Percentiles rank a stretch among this genome's conserved stretches.
These are phyloP conservation scores for Fraxinus excelsior DNA, from an alignment of 257 asterid genomes.

Conservation along the genomic window DNA sequence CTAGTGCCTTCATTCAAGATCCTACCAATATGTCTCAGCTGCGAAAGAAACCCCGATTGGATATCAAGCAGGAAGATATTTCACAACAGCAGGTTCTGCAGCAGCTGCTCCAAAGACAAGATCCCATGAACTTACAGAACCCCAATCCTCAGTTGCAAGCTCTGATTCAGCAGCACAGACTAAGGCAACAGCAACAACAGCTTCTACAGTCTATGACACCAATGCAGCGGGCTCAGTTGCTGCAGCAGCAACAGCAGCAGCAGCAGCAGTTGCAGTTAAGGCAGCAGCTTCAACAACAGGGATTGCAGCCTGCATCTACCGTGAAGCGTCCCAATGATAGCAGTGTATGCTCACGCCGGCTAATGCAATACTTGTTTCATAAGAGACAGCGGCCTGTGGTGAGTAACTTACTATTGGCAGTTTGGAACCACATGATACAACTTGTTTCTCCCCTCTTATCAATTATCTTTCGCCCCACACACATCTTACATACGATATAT, in stretches of 20 bases:
- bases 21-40: conserved; percentile 61
- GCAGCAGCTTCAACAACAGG: conserved; percentile 74
- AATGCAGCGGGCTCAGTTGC: conserved; percentile 75
- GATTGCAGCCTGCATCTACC: conserved; percentile 63
- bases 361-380: conserved; percentile 93
- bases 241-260: conserved; percentile 39
- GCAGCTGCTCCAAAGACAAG: conserved; percentile 72
- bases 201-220: conserved; percentile 82
- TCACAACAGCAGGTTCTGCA: conserved; percentile 85
- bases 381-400: conserved; percentile 91
- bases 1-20: conserved; percentile 69
- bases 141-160: conserved; percentile 81
- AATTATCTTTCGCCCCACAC: neutral
- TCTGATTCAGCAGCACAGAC: conserved; percentile 78
- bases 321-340: conserved; percentile 76
- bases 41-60: conserved; percentile 91
- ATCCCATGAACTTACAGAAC: conserved; percentile 65
- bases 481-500: neutral
- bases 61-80: conserved; percentile 85
- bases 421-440: neutral
- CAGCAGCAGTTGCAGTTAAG: conserved; percentile 61
- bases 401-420: conserved; percentile 40
- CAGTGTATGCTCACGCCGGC: conserved; percentile 88
- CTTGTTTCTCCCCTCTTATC: neutral
- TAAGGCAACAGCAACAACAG: conserved; percentile 79